Conservation (phyloP, 2,329 filamentous ascomycete species). For the Pseudogymnoascus sp. region DNA sequence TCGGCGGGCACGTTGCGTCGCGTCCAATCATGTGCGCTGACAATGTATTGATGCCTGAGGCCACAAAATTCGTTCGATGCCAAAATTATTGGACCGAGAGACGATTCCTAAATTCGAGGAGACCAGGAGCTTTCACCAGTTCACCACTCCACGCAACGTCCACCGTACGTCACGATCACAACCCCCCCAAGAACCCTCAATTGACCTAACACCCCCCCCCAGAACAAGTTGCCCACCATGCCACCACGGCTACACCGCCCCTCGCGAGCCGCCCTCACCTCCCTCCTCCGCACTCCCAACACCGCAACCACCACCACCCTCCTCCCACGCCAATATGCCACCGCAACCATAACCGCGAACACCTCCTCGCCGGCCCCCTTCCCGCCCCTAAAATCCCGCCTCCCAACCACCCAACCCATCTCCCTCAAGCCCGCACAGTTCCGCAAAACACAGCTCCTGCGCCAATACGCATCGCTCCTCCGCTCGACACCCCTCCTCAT, state of each 20-base stretch:
- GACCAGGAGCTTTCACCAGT: slow-evolving; percentile 4
- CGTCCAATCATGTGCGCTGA: slow-evolving; percentile 1
- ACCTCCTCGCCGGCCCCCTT: slow-evolving; percentile 29
- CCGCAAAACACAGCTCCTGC: slow-evolving; percentile 80
- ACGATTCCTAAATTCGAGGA: slow-evolving; percentile 2
- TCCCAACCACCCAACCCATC: slow-evolving; percentile 65
- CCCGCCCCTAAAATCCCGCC: slow-evolving; percentile 26
- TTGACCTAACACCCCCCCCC: neutral
- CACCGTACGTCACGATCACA: neutral
- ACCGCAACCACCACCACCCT: slow-evolving; percentile 28
- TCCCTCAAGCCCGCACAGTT: slow-evolving; percentile 79
- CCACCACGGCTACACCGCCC: slow-evolving; percentile 36
- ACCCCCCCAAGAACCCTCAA: neutral
- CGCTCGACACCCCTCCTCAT: slow-evolving; percentile 62
- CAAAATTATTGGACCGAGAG: slow-evolving; percentile 5
- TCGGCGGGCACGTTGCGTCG: neutral
- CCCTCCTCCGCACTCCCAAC: slow-evolving; percentile 28
- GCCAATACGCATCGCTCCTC: slow-evolving; percentile 63
- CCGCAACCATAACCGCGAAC: slow-evolving; percentile 41
- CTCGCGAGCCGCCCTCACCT: slow-evolving; percentile 24
- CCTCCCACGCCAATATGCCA: slow-evolving; percentile 38
- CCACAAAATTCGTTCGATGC: neutral
- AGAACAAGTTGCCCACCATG: slow-evolving; percentile 32
- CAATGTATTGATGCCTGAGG: neutral
- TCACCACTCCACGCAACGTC: slow-evolving; percentile 2